Conservation (phyloP, 495 filamentous ascomycete genomes). For the Hypoxylon fragiforme region DNA sequence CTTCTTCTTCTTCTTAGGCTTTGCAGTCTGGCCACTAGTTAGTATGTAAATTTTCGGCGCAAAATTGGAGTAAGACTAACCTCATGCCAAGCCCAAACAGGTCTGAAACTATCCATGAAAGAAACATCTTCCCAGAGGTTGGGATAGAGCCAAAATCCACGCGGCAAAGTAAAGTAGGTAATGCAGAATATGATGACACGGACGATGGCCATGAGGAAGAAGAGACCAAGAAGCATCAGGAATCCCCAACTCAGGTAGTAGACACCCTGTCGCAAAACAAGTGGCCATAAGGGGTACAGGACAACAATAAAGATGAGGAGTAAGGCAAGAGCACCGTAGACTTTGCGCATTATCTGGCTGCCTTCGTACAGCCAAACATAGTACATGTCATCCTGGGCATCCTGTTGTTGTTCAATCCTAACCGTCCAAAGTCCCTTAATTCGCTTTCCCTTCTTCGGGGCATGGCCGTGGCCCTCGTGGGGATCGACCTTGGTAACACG, state of each 20-base stretch:
- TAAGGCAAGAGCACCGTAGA: conserved; percentile 83
- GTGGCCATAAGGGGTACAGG: conserved; percentile 95
- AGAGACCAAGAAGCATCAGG: conserved; percentile 86
- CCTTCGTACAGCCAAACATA: conserved; percentile 98
- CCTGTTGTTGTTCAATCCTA: conserved; percentile 94
- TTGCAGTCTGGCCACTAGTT: conserved; percentile 41
- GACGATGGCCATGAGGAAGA: conserved; percentile 98
- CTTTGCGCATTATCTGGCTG: conserved; percentile 86
- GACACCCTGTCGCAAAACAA: conserved; percentile 85
- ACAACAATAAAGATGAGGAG: conserved; percentile 82
- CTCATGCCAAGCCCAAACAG: conserved; percentile 98
- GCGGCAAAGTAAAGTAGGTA: conserved; percentile 81
- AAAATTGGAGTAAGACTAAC: conserved; percentile 52
- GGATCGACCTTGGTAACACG: conserved; percentile 83
- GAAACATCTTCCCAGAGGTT: conserved; percentile 99
- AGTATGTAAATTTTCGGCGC: conserved; percentile 21
- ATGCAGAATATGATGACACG: conserved; percentile 91
- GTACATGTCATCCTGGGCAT: conserved; percentile 85
- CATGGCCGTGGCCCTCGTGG: conserved; percentile 70
- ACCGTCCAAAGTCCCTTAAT: conserved; percentile 97
- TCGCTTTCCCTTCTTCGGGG: conserved; percentile 76
- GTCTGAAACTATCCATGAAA: conserved; percentile 96
- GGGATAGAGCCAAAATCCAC: conserved; percentile 95
- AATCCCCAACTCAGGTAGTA: conserved; percentile 98
- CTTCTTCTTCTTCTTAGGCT: conserved; percentile 70